Evolutionary conservation across 192 early-diverging fungal genomes (phyloP).

Genomic region (Umbelopsis sp.): DNA sequence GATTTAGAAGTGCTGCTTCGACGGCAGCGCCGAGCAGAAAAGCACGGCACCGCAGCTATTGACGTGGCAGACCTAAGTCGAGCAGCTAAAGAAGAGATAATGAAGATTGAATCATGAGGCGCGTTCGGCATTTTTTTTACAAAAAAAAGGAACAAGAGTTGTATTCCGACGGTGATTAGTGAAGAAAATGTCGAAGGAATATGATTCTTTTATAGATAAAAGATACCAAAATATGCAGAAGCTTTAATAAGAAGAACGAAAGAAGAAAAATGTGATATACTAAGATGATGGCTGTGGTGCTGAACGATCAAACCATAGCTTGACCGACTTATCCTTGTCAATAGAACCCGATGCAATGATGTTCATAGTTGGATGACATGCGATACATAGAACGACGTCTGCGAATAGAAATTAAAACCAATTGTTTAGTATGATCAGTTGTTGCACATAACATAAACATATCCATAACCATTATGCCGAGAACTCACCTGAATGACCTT

Average conservation of each 20-base stretch:
- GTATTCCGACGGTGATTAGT: neutral
- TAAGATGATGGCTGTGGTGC: slow-evolving; percentile 24
- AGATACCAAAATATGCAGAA: slow-evolving; percentile 19
- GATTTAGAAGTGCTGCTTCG: slow-evolving; percentile 26
- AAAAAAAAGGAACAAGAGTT: neutral
- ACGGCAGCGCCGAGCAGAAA: neutral
- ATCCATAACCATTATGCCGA: neutral
- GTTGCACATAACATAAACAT: neutral
- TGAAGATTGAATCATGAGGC: slow-evolving; percentile 10
- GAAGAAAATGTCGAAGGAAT: neutral
- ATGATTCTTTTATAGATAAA: slow-evolving; percentile 1
- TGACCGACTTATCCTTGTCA: slow-evolving; percentile 86
- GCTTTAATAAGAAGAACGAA: neutral
- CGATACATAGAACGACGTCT: slow-evolving; percentile 89
- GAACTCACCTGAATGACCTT: slow-evolving; percentile 84
- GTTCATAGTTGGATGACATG: slow-evolving; percentile 91
- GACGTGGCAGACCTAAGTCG: neutral
- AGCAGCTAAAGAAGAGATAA: neutral
- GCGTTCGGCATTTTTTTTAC: neutral
- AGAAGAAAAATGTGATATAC: slow-evolving; percentile 16
- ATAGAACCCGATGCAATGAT: slow-evolving; percentile 96
- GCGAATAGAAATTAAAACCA: slow-evolving; percentile 12
- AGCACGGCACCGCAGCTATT: neutral
- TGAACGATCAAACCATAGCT: slow-evolving; percentile 75
- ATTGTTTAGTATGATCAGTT: slow-evolving; percentile 6